Evolutionary conservation across 768 basidiomycete genomes (phyloP).

Genomic region (Serendipita sp.): DNA sequence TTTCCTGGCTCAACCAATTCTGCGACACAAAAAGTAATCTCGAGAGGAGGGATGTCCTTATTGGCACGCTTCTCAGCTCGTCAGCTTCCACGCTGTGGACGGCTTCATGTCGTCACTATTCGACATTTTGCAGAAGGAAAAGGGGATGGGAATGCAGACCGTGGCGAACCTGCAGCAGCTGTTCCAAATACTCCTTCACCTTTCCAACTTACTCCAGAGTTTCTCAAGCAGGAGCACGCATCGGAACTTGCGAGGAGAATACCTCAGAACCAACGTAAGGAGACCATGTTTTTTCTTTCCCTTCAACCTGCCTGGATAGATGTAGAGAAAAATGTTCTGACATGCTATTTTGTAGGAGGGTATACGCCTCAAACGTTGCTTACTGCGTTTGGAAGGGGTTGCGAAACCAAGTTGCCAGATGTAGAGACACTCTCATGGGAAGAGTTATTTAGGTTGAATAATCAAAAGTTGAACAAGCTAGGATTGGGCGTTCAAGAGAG

Average conservation of each 20-base stretch:
- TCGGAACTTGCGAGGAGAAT: background rate
- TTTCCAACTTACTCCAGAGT: background rate
- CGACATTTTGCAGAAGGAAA: background rate
- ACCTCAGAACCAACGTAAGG: background rate
- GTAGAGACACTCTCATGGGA: constrained; percentile 41
- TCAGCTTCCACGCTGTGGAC: background rate
- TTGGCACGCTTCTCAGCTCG: background rate
- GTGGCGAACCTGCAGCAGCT: background rate
- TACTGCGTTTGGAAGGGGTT: constrained; percentile 52
- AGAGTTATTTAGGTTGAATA: constrained; percentile 47
- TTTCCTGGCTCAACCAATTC: too few relatives aligned
- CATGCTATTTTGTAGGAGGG: background rate
- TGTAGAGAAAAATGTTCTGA: background rate
- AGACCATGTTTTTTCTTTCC: background rate
- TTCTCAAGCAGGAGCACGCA: background rate
- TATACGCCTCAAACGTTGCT: constrained; percentile 29
- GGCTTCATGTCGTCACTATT: background rate
- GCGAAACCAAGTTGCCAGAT: constrained; percentile 45
- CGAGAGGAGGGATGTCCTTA: background rate
- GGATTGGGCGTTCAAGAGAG: constrained; percentile 55
- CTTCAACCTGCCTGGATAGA: background rate
- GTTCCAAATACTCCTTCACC: constrained; percentile 3
- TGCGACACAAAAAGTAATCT: too few relatives aligned
- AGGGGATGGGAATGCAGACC: background rate
- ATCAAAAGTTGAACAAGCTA: constrained; percentile 42